Evolutionary conservation across 441 rosid species (phyloP).

Genomic region (Viola pubescens): DNA sequence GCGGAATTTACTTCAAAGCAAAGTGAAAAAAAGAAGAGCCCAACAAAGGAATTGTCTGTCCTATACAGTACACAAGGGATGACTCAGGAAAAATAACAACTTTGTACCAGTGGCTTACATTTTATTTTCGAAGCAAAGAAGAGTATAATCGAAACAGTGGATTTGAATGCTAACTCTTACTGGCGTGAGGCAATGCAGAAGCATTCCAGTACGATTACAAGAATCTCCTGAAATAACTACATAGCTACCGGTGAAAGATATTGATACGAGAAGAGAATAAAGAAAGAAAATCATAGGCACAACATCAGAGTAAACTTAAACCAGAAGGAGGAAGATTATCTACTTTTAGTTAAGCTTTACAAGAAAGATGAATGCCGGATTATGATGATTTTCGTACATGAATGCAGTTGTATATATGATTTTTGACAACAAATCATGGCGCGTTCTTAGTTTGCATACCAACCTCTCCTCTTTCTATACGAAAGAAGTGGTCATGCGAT

Average conservation of each 20-base stretch:
- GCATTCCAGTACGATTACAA: too few species aligned
- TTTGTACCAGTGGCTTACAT: neutral
- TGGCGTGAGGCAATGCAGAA: too few species aligned
- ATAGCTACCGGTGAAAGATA: too few species aligned
- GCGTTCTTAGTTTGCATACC: constrained; percentile 4
- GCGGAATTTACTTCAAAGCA: constrained; percentile 10
- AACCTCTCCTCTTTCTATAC: neutral
- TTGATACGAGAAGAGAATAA: too few species aligned
- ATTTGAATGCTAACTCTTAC: too few species aligned
- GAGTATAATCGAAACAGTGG: neutral
- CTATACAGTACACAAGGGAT: too few species aligned
- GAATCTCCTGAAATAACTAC: too few species aligned
- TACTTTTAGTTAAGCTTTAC: neutral
- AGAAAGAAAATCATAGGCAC: too few species aligned
- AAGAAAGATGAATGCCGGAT: neutral
- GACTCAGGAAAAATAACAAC: neutral
- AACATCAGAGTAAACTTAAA: too few species aligned
- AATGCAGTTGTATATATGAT: neutral
- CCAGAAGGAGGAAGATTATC: too few species aligned
- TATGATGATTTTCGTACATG: neutral
- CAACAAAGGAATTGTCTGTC: neutral
- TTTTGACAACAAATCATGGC: neutral
- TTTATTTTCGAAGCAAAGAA: neutral
- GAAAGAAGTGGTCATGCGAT: neutral
- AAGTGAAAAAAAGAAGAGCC: neutral